These are phyloP conservation scores for Cyclocybe aegerita DNA, from an alignment of 768 basidiomycete species.

Conservation along the genomic window DNA sequence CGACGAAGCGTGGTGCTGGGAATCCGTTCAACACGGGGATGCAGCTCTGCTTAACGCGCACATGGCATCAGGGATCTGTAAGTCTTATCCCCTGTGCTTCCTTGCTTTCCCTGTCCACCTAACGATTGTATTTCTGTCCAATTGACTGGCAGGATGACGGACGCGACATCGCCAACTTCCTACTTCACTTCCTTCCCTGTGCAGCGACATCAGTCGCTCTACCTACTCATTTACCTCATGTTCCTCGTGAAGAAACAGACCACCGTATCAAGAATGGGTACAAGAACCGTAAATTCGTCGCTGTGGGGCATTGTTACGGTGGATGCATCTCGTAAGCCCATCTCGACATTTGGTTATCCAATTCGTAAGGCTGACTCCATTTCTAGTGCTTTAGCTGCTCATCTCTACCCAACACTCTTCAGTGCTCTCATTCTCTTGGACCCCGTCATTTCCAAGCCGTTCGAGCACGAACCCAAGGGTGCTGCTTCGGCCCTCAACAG, in stretches of 20 bases:
- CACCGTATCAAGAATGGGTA: conserved; percentile 49
- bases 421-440: conserved; percentile 74
- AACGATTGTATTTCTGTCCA: conserved; percentile 21
- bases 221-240: conserved; percentile 53
- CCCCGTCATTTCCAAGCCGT: conserved; percentile 57
- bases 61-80: conserved; percentile 58
- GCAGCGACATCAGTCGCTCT: conserved; percentile 30
- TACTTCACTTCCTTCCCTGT: conserved; percentile 65
- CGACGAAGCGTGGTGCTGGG: conserved; percentile 82
- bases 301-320: conserved; percentile 83
- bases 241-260: conserved; percentile 40
- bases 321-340: conserved; percentile 69
- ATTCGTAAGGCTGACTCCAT: background rate
- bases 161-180: conserved; percentile 78
- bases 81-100: conserved; percentile 21
- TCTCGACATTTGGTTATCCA: background rate
- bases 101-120: background rate
- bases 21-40: conserved; percentile 85
- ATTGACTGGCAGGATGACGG: conserved; percentile 79
- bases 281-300: conserved; percentile 53
- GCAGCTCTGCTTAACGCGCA: conserved; percentile 68
- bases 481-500: conserved; percentile 52
- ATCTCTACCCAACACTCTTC: conserved; percentile 66
- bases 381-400: conserved; percentile 61
- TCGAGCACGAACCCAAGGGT: conserved; percentile 6